Base-by-base conservation (phyloP, 208 protist species). In the Leishmania tropica region DNA sequence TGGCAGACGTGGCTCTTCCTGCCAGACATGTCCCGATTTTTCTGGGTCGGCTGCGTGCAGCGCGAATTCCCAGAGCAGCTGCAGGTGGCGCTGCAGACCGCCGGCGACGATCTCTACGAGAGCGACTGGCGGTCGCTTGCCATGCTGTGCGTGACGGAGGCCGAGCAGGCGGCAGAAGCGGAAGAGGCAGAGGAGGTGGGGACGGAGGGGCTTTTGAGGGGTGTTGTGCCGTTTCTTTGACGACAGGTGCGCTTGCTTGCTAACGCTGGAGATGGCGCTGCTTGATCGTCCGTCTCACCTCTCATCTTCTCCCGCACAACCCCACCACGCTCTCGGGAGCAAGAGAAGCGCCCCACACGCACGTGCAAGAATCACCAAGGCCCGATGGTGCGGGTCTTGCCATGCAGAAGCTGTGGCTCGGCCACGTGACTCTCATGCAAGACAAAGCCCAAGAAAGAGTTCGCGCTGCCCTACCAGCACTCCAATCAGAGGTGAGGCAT, bases 81-180 rank as follows among this genome's bases (percentile, higher is more conserved):
- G 19, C 75, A 76, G 47, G 53, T 37, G 31, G 77, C 95, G 11
- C 56, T 95, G 17, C 56, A 79, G 62, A 88, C 82, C 17, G 84
- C 87, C 56, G 89, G 85, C 37, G 67, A 53, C 6, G 90, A 92
- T 51, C 79, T 92, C 17, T 87, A 89, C 13, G 31, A 90, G n/a
- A 86, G 81, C 37, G 92, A 95, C 60, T 97, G 94, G 94, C 86
- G 94, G 62, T 91, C 88, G 11, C 73, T 95, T 37, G 94, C 94
- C 1, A 90, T 97, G 94, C 53, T 94, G 40, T 94, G 91, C 75
- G 89, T 93, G 21, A 45, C 88, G 1, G 86, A 92, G n/a, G 76
- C 60, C 0, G 85, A 84, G 11, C 68, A 86, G 10, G 62, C 35
- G 48, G 53, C 79, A 3, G 73, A 75, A 1, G 77, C n/a, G 15